Percentiles rank a stretch among this genome's conserved stretches.
Evolutionary conservation across 2,329 filamentous ascomycete species (phyloP).

Genomic region (Myriosclerotinia curreyana): DNA sequence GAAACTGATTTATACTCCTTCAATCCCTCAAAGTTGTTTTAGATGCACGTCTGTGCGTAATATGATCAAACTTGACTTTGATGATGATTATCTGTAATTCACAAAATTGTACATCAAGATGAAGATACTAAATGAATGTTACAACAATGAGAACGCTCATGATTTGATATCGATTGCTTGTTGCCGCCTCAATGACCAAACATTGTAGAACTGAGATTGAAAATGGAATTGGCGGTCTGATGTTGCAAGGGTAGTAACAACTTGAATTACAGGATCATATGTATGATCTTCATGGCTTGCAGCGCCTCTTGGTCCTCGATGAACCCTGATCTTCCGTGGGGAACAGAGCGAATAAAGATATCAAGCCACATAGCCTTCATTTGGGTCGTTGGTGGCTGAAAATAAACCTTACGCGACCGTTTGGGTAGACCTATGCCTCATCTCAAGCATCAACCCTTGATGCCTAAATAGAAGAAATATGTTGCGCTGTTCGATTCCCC

Average conservation of each 20-base stretch:
- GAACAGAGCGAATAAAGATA: constrained; percentile 21
- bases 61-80: constrained; percentile 29
- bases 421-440: constrained; percentile 22
- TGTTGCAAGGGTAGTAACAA: constrained; percentile 30
- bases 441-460: constrained; percentile 24
- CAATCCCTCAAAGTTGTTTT: constrained; percentile 37
- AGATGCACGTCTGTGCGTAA: constrained; percentile 38
- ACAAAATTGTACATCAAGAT: neutral
- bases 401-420: constrained; percentile 18
- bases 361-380: constrained; percentile 28
- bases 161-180: constrained; percentile 12
- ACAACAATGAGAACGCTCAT: neutral
- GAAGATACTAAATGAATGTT: neutral
- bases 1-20: constrained; percentile 39
- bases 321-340: constrained; percentile 39
- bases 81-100: constrained; percentile 21
- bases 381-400: constrained; percentile 22
- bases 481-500: constrained; percentile 30
- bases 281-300: constrained; percentile 40
- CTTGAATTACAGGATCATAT: constrained; percentile 15
- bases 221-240: constrained; percentile 40
- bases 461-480: constrained; percentile 34
- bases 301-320: constrained; percentile 35
- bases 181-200: constrained; percentile 1
- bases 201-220: constrained; percentile 23